Conservation (phyloP, 352 stramenopile species). For the Phytopythium boreale region DNA sequence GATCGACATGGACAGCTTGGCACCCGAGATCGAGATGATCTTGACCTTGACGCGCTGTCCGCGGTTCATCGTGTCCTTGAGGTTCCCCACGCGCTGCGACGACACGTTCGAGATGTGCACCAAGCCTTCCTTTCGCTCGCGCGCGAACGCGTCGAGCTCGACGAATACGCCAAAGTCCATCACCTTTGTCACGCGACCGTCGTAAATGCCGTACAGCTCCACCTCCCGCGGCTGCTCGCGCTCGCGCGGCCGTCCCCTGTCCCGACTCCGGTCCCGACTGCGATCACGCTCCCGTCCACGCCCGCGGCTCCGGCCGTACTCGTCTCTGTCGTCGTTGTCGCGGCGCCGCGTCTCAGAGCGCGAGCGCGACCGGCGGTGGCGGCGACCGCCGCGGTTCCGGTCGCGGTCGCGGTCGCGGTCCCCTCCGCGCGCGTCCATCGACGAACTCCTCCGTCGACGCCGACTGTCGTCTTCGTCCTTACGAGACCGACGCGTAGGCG, state of each 20-base stretch:
- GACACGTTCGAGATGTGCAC: slow-evolving; percentile 95
- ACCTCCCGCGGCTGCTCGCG: slow-evolving; percentile 34
- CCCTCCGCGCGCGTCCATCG: slow-evolving; percentile 18
- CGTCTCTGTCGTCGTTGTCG: background rate
- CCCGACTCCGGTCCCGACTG: slow-evolving; percentile 20
- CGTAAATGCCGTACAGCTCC: slow-evolving; percentile 95
- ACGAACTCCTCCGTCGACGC: slow-evolving; percentile 15
- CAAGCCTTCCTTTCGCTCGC: slow-evolving; percentile 88
- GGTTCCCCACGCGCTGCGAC: slow-evolving; percentile 79
- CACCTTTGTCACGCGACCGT: slow-evolving; percentile 91
- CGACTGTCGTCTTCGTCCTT: slow-evolving; percentile 13
- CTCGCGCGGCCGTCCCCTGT: slow-evolving; percentile 7
- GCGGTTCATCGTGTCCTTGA: slow-evolving; percentile 84
- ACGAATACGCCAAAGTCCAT: slow-evolving; percentile 98
- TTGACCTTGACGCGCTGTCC: slow-evolving; percentile 96
- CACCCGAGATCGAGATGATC: slow-evolving; percentile 90
- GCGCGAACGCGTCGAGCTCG: slow-evolving; percentile 74
- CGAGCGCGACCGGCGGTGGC: slow-evolving; percentile 37
- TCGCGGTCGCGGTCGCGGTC: slow-evolving; percentile 26
- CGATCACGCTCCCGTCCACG: slow-evolving; percentile 12
- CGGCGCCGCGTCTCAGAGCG: slow-evolving; percentile 19
- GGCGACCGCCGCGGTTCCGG: slow-evolving; percentile 20
- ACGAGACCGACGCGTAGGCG: background rate
- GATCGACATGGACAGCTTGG: slow-evolving; percentile 94
- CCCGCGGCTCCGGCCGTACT: slow-evolving; percentile 9